A percentile compares a stretch with the other conserved stretches of the same genome.
Evolutionary conservation across 2,329 filamentous ascomycete species (phyloP).

Genomic region (Trichophyton equinum): DNA sequence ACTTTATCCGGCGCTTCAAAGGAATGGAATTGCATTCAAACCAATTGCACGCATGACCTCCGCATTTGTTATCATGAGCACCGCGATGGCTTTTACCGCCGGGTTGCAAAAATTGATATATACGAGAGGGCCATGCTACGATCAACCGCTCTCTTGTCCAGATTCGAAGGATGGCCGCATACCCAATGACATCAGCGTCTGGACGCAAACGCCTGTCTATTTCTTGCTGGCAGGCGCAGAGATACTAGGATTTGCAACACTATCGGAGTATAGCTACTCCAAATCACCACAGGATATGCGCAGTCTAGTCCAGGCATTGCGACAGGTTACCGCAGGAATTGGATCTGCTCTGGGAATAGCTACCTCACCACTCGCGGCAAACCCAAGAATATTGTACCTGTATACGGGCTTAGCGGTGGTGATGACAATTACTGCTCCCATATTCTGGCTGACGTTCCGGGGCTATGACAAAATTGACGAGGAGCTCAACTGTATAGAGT

Average conservation of each 20-base stretch:
- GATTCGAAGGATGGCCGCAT: not conserved
- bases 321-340: conserved; percentile 14
- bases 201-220: conserved; percentile 11
- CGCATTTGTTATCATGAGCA: conserved; percentile 42
- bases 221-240: conserved; percentile 19
- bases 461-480: conserved; percentile 14
- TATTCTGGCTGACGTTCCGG: conserved; percentile 10
- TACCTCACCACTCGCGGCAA: conserved; percentile 7
- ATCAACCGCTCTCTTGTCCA: conserved; percentile 1
- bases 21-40: conserved; percentile 41
- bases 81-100: conserved; percentile 44
- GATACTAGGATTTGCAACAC: conserved; percentile 34
- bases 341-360: conserved; percentile 11
- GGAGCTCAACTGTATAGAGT: conserved; percentile 9
- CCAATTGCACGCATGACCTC: conserved; percentile 44
- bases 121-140: conserved; percentile 7
- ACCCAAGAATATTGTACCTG: conserved; percentile 12
- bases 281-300: conserved; percentile 43
- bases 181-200: conserved; percentile 9
- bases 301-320: conserved; percentile 17
- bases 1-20: conserved; percentile 47
- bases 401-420: conserved; percentile 10
- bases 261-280: conserved; percentile 57
- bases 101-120: conserved; percentile 50
- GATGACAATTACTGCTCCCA: conserved; percentile 7